phyloP scores from a whole-genome alignment of 495 filamentous ascomycete genomes.

The Neurospora cerealis region DNA sequence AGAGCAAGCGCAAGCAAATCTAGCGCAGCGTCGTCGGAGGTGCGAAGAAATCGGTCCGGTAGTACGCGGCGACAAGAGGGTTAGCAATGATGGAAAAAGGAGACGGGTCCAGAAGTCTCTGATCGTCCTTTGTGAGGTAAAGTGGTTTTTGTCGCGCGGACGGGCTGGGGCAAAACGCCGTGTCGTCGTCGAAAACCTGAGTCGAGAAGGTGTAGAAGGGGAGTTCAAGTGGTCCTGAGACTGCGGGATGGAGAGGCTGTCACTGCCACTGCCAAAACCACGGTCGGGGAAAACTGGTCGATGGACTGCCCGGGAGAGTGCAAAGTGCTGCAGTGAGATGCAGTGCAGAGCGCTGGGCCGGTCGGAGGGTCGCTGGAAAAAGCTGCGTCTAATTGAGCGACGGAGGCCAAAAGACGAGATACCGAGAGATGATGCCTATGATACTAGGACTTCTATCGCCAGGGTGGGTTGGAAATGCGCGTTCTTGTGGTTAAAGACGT shows the following conservation, averaged over 20 bases:
- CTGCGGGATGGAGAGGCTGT: constrained; percentile 2
- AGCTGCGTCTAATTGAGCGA: constrained; percentile 16
- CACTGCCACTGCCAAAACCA: constrained; percentile 11
- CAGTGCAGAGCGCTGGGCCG: constrained; percentile 10
- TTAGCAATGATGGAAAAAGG: constrained; percentile 9
- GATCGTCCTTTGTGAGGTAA: constrained; percentile 1
- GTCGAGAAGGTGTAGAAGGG: constrained; percentile 5
- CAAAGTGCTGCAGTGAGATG: constrained; percentile 5
- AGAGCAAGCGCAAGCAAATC: constrained; percentile 11
- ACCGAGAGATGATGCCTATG: constrained; percentile 12
- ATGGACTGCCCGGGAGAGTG: constrained; percentile 1
- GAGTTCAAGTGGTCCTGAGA: constrained; percentile 6
- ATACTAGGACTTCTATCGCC: constrained; percentile 20
- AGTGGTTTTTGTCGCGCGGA: constrained; percentile 9
- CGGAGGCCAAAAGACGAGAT: constrained; percentile 6
- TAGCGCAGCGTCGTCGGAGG: constrained; percentile 8
- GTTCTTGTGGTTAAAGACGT: constrained; percentile 17
- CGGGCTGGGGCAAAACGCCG: constrained; percentile 4
- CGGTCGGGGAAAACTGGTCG: constrained; percentile 18
- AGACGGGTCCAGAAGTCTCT: background rate
- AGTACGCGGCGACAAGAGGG: constrained; percentile 5
- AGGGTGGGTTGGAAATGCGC: constrained; percentile 6
- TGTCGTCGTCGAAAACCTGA: constrained; percentile 6
- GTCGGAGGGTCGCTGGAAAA: constrained; percentile 13
- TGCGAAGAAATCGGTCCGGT: constrained; percentile 6